Evolutionary conservation across 495 filamentous ascomycete genomes (phyloP), one percentile per base, ranked within the genome.

Genomic region (Xylaria nigripes): DNA sequence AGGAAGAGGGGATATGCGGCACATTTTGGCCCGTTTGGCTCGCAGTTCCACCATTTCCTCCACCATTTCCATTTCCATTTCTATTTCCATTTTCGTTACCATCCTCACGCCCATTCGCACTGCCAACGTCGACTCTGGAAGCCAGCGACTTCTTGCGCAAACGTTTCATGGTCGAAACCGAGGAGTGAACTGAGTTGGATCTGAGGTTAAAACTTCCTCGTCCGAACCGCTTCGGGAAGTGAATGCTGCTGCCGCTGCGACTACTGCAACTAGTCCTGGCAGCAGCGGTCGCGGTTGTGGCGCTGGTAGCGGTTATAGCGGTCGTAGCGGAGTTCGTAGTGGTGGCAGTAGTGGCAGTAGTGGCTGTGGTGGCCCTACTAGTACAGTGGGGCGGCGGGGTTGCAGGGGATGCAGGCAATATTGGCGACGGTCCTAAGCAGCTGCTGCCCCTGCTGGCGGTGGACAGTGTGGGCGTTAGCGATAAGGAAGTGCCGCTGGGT

Each of bases 151-250:
- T 72, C 53, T 73, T 76, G 44, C 66, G 61, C 54, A 69, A 34
- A 50, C 62, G 60, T 52, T 57, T 61, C 63, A 61, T 62, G 32
- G 42, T 53, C 21, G 58, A 29, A 40, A 48, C 44, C 16, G 61
- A 64, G 19, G 64, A 57, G 16, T 60, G 60, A 16, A 53, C 61
- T 4, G 59, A 57, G 40, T 55, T 60, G 16, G 68, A 62, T 25
- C 68, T 64, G 29, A 74, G 55, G 59, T 71, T 70, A 47, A 76
- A 70, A 29, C 65, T 66, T 56, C 68, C 68, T 19, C 68, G 68
- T 22, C 54, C 61, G 36, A 75, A 60, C 32, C 58, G 65, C 55
- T 66, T 70, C 22, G 63, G 62, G 15, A 75, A 61, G 41, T 60
- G 32, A 15, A 36, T 36, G 32, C 16, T 40, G n/a, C 36, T 7